Percentiles rank a stretch among this genome's conserved stretches.
Evolutionary conservation across 73 alveolate genomes (phyloP).

Genomic region (Paramecium bursaria): DNA sequence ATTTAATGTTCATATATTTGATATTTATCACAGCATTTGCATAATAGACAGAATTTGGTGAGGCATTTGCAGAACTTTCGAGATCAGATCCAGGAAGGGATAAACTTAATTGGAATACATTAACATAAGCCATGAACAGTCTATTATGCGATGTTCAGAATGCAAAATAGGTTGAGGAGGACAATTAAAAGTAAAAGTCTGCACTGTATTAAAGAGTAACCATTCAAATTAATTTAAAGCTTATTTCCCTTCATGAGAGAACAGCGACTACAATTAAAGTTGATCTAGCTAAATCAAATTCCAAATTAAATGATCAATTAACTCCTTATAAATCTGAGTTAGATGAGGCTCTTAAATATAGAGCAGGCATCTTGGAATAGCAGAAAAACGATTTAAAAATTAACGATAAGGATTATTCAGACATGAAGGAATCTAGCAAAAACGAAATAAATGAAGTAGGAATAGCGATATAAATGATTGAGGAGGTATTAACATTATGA

Average conservation of each 20-base stretch:
- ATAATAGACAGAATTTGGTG: constrained; percentile 55
- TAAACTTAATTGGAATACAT: constrained; percentile 47
- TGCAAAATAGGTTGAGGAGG: constrained; percentile 16
- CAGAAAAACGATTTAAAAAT: constrained; percentile 34
- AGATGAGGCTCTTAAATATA: constrained; percentile 41
- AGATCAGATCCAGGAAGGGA: constrained; percentile 36
- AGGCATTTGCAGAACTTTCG: constrained; percentile 38
- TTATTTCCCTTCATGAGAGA: constrained; percentile 35
- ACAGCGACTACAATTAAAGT: constrained; percentile 10
- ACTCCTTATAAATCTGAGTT: constrained; percentile 46
- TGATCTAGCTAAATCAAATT: constrained; percentile 34
- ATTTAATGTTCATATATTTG: too few species aligned
- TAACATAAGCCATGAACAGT: constrained; percentile 18
- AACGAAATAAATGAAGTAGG: constrained; percentile 55
- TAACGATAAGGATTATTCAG: constrained; percentile 18
- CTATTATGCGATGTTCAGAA: constrained; percentile 27
- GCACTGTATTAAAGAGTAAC: constrained; percentile 36
- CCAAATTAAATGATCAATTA: constrained; percentile 22
- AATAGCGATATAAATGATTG: constrained; percentile 14
- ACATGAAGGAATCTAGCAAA: constrained; percentile 27
- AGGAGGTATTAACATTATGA: not conserved
- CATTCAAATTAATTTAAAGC: not conserved
- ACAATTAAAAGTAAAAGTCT: constrained; percentile 12
- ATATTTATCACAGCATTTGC: too few species aligned
- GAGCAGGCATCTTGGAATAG: constrained; percentile 45